phyloP scores from a whole-genome alignment of 257 asterid genomes.

The Fraxinus excelsior region DNA sequence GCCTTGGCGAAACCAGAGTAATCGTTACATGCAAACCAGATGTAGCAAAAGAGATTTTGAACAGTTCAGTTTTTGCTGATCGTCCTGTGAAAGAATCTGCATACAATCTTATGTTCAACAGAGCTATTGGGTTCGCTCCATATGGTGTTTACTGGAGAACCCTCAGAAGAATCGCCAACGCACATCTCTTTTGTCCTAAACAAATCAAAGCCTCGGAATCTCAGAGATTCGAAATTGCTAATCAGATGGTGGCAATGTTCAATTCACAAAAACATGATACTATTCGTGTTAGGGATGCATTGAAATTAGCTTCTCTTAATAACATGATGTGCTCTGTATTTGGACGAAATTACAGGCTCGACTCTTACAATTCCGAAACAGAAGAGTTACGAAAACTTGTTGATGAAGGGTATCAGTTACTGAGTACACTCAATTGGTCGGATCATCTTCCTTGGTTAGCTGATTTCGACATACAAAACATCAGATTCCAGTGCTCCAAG shows the following conservation, averaged over 20 bases:
- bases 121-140: slow-evolving; percentile 86
- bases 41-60: slow-evolving; percentile 61
- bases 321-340: slow-evolving; percentile 50
- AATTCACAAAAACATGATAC: neutral
- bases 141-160: slow-evolving; percentile 78
- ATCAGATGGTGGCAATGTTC: slow-evolving; percentile 40
- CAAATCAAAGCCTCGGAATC: slow-evolving; percentile 52
- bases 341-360: slow-evolving; percentile 31
- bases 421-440: slow-evolving; percentile 56
- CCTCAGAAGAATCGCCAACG: slow-evolving; percentile 57
- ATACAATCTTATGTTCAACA: slow-evolving; percentile 66
- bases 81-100: slow-evolving; percentile 81
- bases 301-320: slow-evolving; percentile 41
- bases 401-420: slow-evolving; percentile 55
- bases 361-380: slow-evolving; percentile 16
- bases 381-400: slow-evolving; percentile 42
- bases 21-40: slow-evolving; percentile 63
- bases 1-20: slow-evolving; percentile 72
- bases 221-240: slow-evolving; percentile 52
- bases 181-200: slow-evolving; percentile 68
- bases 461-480: slow-evolving; percentile 62
- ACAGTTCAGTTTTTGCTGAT: slow-evolving; percentile 59
- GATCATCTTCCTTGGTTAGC: slow-evolving; percentile 71
- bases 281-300: slow-evolving; percentile 47
- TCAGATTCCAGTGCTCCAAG: slow-evolving; percentile 58